Conservation (phyloP, 1,139 yeast genomes). For the Yamadazyma friedrichii region DNA sequence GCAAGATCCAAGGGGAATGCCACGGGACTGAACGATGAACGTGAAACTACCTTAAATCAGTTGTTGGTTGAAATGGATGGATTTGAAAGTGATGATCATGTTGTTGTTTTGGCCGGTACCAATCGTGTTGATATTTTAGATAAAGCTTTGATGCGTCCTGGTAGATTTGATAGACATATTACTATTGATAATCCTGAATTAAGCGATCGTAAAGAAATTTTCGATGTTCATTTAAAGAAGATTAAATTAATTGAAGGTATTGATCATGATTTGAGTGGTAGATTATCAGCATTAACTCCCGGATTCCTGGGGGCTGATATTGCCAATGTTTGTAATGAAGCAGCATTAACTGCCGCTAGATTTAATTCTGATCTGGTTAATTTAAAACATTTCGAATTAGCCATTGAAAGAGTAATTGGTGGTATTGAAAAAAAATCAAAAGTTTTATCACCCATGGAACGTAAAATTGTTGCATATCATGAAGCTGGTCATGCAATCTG, state of each 20-base stretch:
- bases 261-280: conserved; percentile 62
- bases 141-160: conserved; percentile 91
- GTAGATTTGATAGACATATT: conserved; percentile 94
- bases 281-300: conserved; percentile 92
- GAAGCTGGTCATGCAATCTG: conserved; percentile 99
- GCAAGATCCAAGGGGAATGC: conserved; percentile 83
- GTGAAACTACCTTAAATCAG: conserved; percentile 95
- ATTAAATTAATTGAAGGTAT: conserved; percentile 50
- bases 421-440: conserved; percentile 91
- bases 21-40: conserved; percentile 90
- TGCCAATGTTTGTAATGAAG: conserved; percentile 95
- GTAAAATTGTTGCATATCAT: conserved; percentile 89
- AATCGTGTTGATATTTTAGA: conserved; percentile 93
- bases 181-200: conserved; percentile 89
- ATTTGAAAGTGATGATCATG: conserved; percentile 84
- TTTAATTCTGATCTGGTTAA: conserved; percentile 66
- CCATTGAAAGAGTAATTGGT: conserved; percentile 95
- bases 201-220: conserved; percentile 90
- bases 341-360: conserved; percentile 95
- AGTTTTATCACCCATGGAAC: conserved; percentile 79
- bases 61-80: conserved; percentile 98
- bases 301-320: conserved; percentile 98
- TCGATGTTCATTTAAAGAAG: conserved; percentile 76
- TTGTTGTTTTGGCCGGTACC: conserved; percentile 96
- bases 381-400: conserved; percentile 84